These are phyloP conservation scores for Herpetomonas muscarum DNA, from an alignment of 208 protist species.

Conservation along the genomic window DNA sequence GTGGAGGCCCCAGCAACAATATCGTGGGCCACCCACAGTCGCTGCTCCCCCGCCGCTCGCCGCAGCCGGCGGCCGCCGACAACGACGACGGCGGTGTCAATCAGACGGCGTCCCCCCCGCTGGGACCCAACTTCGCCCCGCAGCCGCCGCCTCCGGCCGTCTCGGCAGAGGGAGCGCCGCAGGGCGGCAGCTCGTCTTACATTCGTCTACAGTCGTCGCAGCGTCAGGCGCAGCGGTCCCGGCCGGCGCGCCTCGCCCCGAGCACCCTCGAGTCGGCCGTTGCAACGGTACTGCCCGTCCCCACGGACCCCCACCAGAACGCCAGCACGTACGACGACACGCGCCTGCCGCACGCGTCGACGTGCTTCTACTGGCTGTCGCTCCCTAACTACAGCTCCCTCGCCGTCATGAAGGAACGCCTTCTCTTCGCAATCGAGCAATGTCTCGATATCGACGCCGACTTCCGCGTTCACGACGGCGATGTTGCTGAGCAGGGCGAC, in stretches of 20 bases:
- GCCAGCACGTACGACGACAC: conserved; percentile 57
- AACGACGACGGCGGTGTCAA: too few species aligned
- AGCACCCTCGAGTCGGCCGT: too few species aligned
- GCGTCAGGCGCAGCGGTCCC: too few species aligned
- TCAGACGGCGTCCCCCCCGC: too few species aligned
- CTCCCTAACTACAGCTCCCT: conserved; percentile 90
- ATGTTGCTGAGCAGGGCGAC: conserved; percentile 39
- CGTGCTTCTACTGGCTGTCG: conserved; percentile 95
- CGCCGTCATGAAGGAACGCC: conserved; percentile 84
- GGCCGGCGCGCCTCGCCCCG: too few species aligned
- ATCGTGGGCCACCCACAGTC: conserved; percentile 7
- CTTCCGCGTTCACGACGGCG: conserved; percentile 76
- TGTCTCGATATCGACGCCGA: conserved; percentile 96
- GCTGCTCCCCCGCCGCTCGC: conserved; percentile 18
- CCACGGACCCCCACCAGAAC: neutral
- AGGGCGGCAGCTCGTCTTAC: too few species aligned
- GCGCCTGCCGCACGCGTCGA: conserved; percentile 91
- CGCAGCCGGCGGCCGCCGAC: too few species aligned
- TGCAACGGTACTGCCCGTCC: too few species aligned
- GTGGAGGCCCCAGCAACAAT: neutral
- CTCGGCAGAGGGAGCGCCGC: neutral
- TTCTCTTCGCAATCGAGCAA: conserved; percentile 95
- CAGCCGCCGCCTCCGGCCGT: conserved; percentile 3
- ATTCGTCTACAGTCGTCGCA: too few species aligned
- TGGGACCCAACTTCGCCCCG: neutral